Conservation (phyloP, 306 rosid genomes). For the Malus sieversii region DNA sequence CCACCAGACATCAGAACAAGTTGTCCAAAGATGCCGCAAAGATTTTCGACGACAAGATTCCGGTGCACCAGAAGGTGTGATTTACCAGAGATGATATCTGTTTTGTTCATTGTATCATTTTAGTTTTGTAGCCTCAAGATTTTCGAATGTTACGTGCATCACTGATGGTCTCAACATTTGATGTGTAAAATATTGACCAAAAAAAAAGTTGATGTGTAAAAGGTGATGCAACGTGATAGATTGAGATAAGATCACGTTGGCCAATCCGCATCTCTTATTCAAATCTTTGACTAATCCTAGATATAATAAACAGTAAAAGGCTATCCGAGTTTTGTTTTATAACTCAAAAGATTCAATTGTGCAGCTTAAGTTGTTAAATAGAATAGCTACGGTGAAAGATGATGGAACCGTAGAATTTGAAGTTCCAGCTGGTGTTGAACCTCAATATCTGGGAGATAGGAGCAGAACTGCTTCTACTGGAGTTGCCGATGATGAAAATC, state of each 20-base stretch:
- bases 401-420: conserved; percentile 95
- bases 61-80: conserved; percentile 63
- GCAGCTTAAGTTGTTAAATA: conserved; percentile 81
- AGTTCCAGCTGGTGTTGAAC: conserved; percentile 67
- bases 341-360: conserved; percentile 19
- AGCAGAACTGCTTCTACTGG: conserved; percentile 23
- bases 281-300: background rate
- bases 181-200: background rate
- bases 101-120: background rate
- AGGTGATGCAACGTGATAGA: background rate
- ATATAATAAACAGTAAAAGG: background rate
- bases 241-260: background rate
- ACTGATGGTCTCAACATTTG: background rate
- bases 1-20: conserved; percentile 36
- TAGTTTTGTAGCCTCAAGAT: background rate
- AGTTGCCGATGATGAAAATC: conserved; percentile 43
- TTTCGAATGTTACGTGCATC: background rate
- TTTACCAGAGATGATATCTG: background rate
- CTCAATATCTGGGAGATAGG: conserved; percentile 37
- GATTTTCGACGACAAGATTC: conserved; percentile 52
- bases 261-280: background rate
- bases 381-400: conserved; percentile 86
- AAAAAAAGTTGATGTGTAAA: background rate
- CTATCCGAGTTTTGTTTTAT: background rate
- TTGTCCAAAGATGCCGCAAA: conserved; percentile 69